Base-by-base conservation (phyloP, 805 yeast genomes). In the Zygoascus biomembranicola region DNA sequence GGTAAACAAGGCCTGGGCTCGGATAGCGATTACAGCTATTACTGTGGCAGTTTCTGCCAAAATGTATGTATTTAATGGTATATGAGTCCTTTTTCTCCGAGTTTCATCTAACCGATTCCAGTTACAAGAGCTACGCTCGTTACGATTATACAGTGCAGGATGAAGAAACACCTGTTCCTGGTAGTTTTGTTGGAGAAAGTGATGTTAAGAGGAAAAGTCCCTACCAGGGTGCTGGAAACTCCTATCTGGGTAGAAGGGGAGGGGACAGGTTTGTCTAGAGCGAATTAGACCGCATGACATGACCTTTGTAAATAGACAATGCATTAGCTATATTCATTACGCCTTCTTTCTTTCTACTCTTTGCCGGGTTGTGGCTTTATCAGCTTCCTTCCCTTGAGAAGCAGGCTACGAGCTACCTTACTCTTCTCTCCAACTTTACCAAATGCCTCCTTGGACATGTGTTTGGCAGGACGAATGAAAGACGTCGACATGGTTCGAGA, bases 141-240 rank as follows among this genome's bases (percentile, higher is more conserved):
- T 45, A 49, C 20, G 32, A 49, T 11, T 10, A 28, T 18, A 23
- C 28, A 23, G 28, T 23, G 6, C 28, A 23, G 28, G 48, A 52
- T 19, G 56, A 55, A 18, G 41, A 46, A 31, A 54, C 55, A 14
- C 32, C 46, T 11, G 60, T 61, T 28, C 70, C 72, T 18, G 71
- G 72, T 9, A 56, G 65, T n/a, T 68, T 61, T 56, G 60, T 59
- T 16, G 72, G 72, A 31, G 59, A 53, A 44, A 55, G 62, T 5
- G 57, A 61, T 8, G 63, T 57, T 11, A 55, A 62, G 56, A 60
- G 73, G 43, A 66, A 63, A 55, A 63, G 68, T 41, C 61, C 61
- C 51, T 69, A 66, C 57, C 68, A 69, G 49, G 73, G 73, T 3
- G 73, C 69, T 1, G 73, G 73, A 3, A 64, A 63, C 58, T 61